phyloP scores from a whole-genome alignment of 192 early-diverging fungal genomes.

The Coemansia aciculifera region DNA sequence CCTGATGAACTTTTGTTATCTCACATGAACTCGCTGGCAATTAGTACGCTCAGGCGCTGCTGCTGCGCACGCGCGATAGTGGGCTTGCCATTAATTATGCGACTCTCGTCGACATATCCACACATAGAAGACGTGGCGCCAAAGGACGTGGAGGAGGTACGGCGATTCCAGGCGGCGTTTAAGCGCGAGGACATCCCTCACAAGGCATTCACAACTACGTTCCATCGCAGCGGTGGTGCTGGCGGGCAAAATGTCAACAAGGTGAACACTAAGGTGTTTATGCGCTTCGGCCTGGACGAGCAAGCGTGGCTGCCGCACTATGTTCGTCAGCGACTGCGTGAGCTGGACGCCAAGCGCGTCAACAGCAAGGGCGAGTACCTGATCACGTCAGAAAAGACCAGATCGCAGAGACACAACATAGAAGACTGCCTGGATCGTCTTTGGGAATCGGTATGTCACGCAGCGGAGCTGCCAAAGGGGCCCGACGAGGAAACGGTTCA shows the following conservation, averaged over 20 bases:
- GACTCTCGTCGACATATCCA: conserved; percentile 3
- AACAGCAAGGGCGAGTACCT: conserved; percentile 75
- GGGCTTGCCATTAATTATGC: background rate
- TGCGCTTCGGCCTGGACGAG: conserved; percentile 68
- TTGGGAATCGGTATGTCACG: conserved; percentile 58
- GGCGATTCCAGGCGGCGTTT: conserved; percentile 55
- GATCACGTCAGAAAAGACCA: conserved; percentile 71
- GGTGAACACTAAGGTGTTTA: conserved; percentile 84
- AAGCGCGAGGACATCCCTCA: conserved; percentile 62
- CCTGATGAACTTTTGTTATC: background rate
- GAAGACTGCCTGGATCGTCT: conserved; percentile 80
- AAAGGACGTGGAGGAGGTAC: conserved; percentile 50
- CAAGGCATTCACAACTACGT: conserved; percentile 59
- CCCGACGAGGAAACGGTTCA: conserved; percentile 64
- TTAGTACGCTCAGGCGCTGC: background rate
- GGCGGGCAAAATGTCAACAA: conserved; percentile 96
- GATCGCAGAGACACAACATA: conserved; percentile 74
- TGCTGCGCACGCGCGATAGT: background rate
- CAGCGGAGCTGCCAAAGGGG: conserved; percentile 66
- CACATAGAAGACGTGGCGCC: conserved; percentile 30
- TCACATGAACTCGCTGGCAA: background rate
- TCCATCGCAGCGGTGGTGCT: conserved; percentile 77
- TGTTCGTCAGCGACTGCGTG: conserved; percentile 60
- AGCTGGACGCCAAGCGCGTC: conserved; percentile 60
- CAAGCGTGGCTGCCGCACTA: conserved; percentile 76